Base-by-base conservation (phyloP, 2,329 filamentous ascomycete species). In the Alternaria postmessia region DNA sequence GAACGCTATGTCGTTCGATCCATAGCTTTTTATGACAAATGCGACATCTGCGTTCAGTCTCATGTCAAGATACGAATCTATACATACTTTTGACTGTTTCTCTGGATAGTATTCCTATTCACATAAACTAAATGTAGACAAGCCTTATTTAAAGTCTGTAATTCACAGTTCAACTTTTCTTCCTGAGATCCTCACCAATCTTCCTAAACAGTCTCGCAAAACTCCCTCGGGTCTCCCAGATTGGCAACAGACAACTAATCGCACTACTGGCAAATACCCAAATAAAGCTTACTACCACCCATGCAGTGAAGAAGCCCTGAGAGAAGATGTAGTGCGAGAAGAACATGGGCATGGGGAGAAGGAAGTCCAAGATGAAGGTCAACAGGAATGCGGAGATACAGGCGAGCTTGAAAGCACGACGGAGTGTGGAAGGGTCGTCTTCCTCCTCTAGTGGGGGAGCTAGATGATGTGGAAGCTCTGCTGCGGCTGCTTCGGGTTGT, bases 261-360 rank as follows among this genome's bases (percentile, higher is more conserved):
- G 71, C 74, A 59, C 77, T 77, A 18, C 71, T 75, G 7, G 64
- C 66, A 72, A 81, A 82, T 3, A 81, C 78, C 80, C 80, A 82
- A 12, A 79, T 69, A 52, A 82, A 81, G 38, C 74, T 75, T 16
- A 81, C 67, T 0, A 82, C 74, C 7, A 81, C 76, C 78, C 79
- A 81, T 0, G 70, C 79, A 0, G 74, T 78, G 59, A 82, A 82
- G 65, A 82, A 81, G 0, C 72, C 66, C 28, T 75, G 71, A 28
- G 70, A 77, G 61, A 80, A 81, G 22, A 81, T 71, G 57, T 81
- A 81, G 1, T 76, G 68, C 0, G 75, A 75, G 54, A 80, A 77
- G 65, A 81, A 81, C 67, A 82, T 79, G 3, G 79, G 78, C 64
- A 81, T 79, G 0, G 79, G 79, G 1, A 79, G 59, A 7, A 81